Percentiles rank a stretch among this genome's conserved stretches.
Evolutionary conservation across 768 basidiomycete species (phyloP).

Genomic region (Neoboletus magnificus): DNA sequence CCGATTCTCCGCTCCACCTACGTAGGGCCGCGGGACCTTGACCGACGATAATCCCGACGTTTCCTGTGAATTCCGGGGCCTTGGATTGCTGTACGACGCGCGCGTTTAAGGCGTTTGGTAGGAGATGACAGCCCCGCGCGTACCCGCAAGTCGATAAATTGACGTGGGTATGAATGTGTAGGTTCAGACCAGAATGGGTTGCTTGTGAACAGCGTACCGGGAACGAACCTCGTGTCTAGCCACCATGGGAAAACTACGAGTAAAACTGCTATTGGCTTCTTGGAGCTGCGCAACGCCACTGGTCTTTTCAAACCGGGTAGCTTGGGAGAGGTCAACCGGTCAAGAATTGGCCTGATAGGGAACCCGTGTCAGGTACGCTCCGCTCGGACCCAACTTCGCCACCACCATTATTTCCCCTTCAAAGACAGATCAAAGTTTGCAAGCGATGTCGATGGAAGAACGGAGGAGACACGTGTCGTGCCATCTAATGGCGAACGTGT

Average conservation of each 20-base stretch:
- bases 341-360: background rate
- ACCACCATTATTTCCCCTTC: background rate
- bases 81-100: background rate
- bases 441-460: background rate
- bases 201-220: background rate
- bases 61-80: background rate
- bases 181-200: background rate
- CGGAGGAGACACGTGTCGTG: background rate
- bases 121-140: background rate
- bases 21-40: background rate
- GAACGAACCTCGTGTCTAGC: background rate
- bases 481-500: no score
- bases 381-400: background rate
- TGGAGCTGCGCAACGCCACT: constrained; percentile 3
- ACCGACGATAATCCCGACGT: background rate
- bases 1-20: background rate
- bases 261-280: constrained; percentile 14
- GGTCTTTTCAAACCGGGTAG: background rate
- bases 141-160: background rate
- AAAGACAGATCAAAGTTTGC: background rate
- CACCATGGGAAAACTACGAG: background rate
- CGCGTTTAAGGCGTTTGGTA: constrained; percentile 4
- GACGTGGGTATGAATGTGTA: background rate
- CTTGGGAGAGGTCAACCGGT: background rate
- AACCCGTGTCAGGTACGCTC: background rate